Conservation (phyloP, 2,329 filamentous ascomycete genomes). For the Microascus cirrosus region DNA sequence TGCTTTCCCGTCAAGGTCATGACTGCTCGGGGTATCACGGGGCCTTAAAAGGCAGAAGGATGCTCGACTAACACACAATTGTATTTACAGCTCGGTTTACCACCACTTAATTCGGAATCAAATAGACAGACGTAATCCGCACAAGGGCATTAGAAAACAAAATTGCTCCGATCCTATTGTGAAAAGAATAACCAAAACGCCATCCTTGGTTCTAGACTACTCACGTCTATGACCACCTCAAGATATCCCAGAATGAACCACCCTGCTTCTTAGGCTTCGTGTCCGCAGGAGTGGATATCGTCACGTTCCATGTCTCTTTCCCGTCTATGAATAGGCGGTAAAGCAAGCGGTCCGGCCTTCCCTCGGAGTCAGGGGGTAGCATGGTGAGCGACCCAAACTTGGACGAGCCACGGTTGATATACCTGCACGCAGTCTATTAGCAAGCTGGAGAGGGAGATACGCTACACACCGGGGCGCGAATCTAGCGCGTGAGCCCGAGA, state of each 20-base stretch:
- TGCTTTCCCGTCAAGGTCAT: no score
- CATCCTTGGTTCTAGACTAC: neutral
- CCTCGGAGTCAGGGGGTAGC: constrained; percentile 25
- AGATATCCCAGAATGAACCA: constrained; percentile 6
- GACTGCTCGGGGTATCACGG: no score
- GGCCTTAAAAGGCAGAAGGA: no score
- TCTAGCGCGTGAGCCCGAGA: neutral
- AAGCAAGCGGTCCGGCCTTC: constrained; percentile 57
- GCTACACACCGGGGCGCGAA: constrained; percentile 10
- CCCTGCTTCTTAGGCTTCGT: neutral
- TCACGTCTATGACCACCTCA: neutral
- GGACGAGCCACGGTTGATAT: constrained; percentile 73
- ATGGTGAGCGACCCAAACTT: constrained; percentile 85
- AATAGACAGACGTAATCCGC: no score
- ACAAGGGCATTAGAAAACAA: no score
- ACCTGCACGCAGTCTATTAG: constrained; percentile 30
- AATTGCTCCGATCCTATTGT: no score
- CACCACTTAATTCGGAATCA: no score
- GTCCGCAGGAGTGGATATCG: constrained; percentile 17
- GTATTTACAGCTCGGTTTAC: no score
- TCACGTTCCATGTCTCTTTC: constrained; percentile 61
- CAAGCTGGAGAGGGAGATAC: neutral
- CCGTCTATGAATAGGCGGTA: constrained; percentile 81
- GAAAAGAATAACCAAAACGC: neutral
- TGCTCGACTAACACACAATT: no score